A percentile compares a stretch with the other conserved stretches of the same genome.
phyloP scores from a whole-genome alignment of 805 yeast species.

The Candida dendrica region DNA sequence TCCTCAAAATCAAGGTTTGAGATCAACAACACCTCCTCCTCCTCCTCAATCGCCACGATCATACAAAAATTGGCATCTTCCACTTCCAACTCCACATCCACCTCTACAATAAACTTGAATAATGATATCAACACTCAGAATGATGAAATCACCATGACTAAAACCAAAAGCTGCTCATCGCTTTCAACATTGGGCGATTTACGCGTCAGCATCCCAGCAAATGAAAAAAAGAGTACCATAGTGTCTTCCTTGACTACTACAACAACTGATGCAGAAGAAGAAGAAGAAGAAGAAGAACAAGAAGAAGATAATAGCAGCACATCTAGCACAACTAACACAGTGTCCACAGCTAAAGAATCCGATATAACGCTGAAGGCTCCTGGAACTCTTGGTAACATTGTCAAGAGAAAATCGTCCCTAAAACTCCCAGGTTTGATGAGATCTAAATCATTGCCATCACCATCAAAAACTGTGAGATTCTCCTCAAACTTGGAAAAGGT shows the following conservation, averaged over 20 bases:
- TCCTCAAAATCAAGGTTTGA: neutral
- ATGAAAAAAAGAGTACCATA: too few species aligned
- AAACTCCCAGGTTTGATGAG: slow-evolving; percentile 35
- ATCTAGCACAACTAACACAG: neutral
- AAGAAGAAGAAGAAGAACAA: too few species aligned
- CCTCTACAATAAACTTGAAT: neutral
- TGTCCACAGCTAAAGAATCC: neutral
- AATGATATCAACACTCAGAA: neutral
- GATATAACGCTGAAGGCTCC: neutral
- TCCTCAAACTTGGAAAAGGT: slow-evolving; percentile 54
- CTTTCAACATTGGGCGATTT: too few species aligned
- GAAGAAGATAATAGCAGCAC: neutral
- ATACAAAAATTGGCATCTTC: neutral
- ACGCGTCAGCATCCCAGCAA: too few species aligned
- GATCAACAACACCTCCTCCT: neutral
- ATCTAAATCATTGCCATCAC: slow-evolving; percentile 43
- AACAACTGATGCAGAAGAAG: too few species aligned
- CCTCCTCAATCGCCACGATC: neutral
- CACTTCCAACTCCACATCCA: too few species aligned
- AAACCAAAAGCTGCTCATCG: neutral
- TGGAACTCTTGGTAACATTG: too few species aligned
- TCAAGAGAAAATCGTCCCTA: slow-evolving; percentile 30
- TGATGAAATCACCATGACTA: too few species aligned
- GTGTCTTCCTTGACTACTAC: too few species aligned
- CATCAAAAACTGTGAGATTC: slow-evolving; percentile 53